Evolutionary conservation across 2,329 filamentous ascomycete species (phyloP), one percentile per base, ranked within the genome.

Genomic region (Penicillium sp.): DNA sequence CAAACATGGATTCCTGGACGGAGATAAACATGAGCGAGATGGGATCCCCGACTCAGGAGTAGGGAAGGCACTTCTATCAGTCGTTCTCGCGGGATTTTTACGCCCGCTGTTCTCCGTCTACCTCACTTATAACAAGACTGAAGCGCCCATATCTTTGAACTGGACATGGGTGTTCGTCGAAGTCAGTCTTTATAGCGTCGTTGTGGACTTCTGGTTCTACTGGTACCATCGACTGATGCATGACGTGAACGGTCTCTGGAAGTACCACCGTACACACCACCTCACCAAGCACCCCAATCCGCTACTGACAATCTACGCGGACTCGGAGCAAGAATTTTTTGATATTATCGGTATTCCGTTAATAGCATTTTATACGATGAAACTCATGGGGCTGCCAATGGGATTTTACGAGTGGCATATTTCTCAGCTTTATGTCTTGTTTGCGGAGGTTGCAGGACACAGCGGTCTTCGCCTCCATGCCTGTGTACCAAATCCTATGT

Each of bases 391-490:
- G 0, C 45, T 80, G 2, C 77, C 76, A 1, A 75, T 80, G 73
- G 76, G 75, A 0, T 80, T 80, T 62, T 79, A 80, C 47, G 77
- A 80, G 26, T 78, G 75, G 76, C 80, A 77, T 76, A 61, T 80
- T 11, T 79, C 77, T 60, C 74, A 78, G 48, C 65, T 77, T 53
- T 80, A 77, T 46, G 67, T 80, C 29, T 69, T 75, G 3, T 80
- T 80, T 35, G 54, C 63, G 1, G 64, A 66, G 43, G 58, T 66
- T 0, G 60, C 61, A 27, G 64, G 63, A 0, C 64, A 65, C n/a
- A 61, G 58, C 27, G 64, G 62, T 3, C 13, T 66, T 8, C 69
- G 78, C 1, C 50, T 80, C 8, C 72, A 74, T 54, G 60, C 69
- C 4, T 71, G 68, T 3, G 69, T 72, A 0, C 74, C 77, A 0